phyloP scores from a whole-genome alignment of 192 early-diverging fungal genomes.

The Backusella macrospora region DNA sequence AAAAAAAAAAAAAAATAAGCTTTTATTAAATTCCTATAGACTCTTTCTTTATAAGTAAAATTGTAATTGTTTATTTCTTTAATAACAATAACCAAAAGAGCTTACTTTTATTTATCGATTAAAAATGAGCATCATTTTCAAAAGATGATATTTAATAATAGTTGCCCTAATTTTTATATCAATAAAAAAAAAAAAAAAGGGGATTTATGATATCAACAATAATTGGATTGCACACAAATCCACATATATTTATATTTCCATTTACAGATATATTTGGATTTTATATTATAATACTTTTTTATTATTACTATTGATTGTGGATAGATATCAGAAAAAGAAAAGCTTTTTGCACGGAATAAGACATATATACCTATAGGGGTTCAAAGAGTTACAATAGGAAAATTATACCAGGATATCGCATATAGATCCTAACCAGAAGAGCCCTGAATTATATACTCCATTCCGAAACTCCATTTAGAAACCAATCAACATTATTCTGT shows the following conservation, averaged over 20 bases:
- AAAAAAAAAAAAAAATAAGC: not conserved
- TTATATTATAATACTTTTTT: not conserved
- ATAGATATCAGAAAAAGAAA: too few species aligned
- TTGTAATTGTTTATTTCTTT: not conserved
- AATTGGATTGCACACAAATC: not conserved
- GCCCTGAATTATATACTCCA: not conserved
- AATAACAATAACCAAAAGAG: not conserved
- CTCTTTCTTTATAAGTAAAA: not conserved
- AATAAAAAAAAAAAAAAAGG: constrained; percentile 5
- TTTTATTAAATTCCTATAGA: not conserved
- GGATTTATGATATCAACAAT: not conserved
- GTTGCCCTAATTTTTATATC: constrained; percentile 1
- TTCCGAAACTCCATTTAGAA: constrained; percentile 1
- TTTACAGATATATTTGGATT: not conserved
- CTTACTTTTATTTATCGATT: not conserved
- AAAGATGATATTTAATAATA: not conserved
- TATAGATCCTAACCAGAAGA: not conserved
- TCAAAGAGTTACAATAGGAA: too few species aligned
- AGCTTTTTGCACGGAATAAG: too few species aligned
- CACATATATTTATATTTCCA: not conserved
- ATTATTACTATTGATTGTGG: not conserved
- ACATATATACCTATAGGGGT: too few species aligned
- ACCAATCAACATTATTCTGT: not conserved
- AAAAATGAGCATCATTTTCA: not conserved
- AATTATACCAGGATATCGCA: not conserved